A percentile compares a stretch with the other conserved stretches of the same genome.
Evolutionary conservation across 78 protist genomes (phyloP).

Genomic region (Polysphondylium violaceum): DNA sequence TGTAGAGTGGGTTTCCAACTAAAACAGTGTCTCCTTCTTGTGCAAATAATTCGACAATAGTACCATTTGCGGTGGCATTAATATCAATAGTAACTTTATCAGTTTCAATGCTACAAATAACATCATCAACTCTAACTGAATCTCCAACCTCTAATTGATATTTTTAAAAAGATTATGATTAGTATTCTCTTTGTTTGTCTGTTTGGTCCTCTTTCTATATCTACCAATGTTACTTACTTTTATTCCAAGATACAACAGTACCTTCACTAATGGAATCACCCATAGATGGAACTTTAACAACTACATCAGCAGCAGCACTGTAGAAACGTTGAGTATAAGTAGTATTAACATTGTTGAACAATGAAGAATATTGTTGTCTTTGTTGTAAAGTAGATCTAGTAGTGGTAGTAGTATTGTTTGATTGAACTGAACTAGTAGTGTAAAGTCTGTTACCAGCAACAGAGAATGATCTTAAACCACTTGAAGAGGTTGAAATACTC

Average conservation of each 20-base stretch:
- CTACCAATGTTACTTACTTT: no score
- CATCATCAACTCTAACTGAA: constrained; percentile 90
- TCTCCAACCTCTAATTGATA: constrained; percentile 83
- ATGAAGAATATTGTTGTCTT: background rate
- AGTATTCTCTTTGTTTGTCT: background rate
- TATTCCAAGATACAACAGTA: constrained; percentile 76
- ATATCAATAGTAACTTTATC: constrained; percentile 94
- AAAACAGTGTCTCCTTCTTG: constrained; percentile 86
- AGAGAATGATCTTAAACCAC: no score
- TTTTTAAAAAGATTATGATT: background rate
- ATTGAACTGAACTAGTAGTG: no score
- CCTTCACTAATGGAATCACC: constrained; percentile 86
- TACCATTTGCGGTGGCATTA: constrained; percentile 91
- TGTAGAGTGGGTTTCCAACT: constrained; percentile 85
- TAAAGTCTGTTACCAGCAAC: no score
- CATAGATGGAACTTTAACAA: constrained; percentile 81
- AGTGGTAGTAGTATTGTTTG: no score
- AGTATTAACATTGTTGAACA: background rate
- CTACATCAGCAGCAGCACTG: constrained; percentile 31
- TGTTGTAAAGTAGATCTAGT: no score
- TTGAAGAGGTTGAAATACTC: no score
- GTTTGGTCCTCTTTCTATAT: no score
- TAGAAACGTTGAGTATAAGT: constrained; percentile 41
- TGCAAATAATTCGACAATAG: constrained; percentile 71
- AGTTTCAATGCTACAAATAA: constrained; percentile 88